Evolutionary conservation across 2,329 filamentous ascomycete genomes (phyloP), one percentile per base, ranked within the genome.

Genomic region (Aspergillus clavatus): DNA sequence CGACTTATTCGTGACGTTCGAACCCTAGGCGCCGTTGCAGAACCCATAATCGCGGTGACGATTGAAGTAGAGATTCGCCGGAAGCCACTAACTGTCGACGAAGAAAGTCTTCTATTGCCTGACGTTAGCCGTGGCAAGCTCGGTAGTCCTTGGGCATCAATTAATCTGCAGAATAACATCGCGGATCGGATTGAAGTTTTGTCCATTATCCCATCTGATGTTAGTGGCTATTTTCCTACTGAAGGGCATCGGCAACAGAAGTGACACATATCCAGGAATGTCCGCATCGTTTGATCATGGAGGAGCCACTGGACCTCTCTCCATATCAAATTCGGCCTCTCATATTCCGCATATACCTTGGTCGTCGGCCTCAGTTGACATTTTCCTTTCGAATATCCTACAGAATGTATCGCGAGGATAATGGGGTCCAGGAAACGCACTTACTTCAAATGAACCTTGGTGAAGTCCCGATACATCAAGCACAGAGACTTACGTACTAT

Each of bases 1-100:
- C 73, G 78, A 22, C 62, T 81, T 4, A 64, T 77, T 12, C 70
- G 78, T 51, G 79, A 82, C 63, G 74, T 81, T n/a, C 68, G 79
- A 46, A 72, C 74, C 5, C 73, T 79, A 59, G 78, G 78, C 29
- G 78, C 74, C 4, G 63, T 73, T 24, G 69, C 66, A n/a, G 62
- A 69, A 19, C 75, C 77, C 6, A 67, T 53, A 3, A 63, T 80
- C 12, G 64, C 70, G 18, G 61, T 78, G 23, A 58, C 58, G 2
- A 45, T 77, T 23, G 59, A 65, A 40, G 59, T 63, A 16, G 50
- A 62, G 42, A 35, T 61, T 24, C 55, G 60, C 5, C 46, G 52
- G 26, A 55, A 53, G 12, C 42, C 46, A 8, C 45, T 74, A 22
- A 56, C 56, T 16, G 46, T 69, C 10, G 56, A 66, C 23, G 44